Evolutionary conservation across 495 filamentous ascomycete species (phyloP).

Genomic region (Penicillium manginii): DNA sequence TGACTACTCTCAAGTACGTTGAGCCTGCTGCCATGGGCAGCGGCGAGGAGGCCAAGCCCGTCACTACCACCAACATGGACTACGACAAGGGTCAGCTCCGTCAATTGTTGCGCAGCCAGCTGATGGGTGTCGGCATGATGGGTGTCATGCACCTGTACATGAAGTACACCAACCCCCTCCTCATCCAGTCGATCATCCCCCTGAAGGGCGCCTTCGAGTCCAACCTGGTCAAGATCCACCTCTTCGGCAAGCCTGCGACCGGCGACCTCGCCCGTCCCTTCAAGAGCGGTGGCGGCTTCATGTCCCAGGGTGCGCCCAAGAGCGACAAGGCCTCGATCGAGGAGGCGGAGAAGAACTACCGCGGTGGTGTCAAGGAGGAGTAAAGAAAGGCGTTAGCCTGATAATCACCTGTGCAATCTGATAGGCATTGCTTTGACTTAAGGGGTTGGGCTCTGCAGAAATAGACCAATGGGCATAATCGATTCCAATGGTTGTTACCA

Average conservation of each 20-base stretch:
- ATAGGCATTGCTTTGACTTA: too few relatives aligned
- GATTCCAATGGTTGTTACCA: too few relatives aligned
- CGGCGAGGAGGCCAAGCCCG: slow-evolving; percentile 87
- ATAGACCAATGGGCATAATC: too few relatives aligned
- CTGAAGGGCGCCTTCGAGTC: slow-evolving; percentile 92
- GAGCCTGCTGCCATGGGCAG: slow-evolving; percentile 92
- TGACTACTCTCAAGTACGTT: slow-evolving; percentile 98
- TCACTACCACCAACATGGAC: slow-evolving; percentile 92
- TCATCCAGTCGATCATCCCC: slow-evolving; percentile 98
- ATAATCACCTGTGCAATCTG: neutral
- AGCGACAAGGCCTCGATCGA: slow-evolving; percentile 97
- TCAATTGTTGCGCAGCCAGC: slow-evolving; percentile 78
- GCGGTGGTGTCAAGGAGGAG: slow-evolving; percentile 90
- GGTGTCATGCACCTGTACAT: slow-evolving; percentile 97
- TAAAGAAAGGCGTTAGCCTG: slow-evolving; percentile 47
- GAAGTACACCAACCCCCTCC: slow-evolving; percentile 97
- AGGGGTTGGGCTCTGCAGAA: too few relatives aligned
- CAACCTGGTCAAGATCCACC: slow-evolving; percentile 93
- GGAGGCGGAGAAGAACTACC: slow-evolving; percentile 81
- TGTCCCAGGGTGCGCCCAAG: slow-evolving; percentile 76
- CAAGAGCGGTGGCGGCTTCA: slow-evolving; percentile 82
- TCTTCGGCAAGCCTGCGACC: slow-evolving; percentile 85
- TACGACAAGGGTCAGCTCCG: slow-evolving; percentile 89
- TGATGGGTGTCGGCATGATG: slow-evolving; percentile 99
- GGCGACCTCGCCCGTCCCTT: slow-evolving; percentile 95